Base-by-base conservation (phyloP, 805 yeast species). In the Saccharomycopsis javanensis region DNA sequence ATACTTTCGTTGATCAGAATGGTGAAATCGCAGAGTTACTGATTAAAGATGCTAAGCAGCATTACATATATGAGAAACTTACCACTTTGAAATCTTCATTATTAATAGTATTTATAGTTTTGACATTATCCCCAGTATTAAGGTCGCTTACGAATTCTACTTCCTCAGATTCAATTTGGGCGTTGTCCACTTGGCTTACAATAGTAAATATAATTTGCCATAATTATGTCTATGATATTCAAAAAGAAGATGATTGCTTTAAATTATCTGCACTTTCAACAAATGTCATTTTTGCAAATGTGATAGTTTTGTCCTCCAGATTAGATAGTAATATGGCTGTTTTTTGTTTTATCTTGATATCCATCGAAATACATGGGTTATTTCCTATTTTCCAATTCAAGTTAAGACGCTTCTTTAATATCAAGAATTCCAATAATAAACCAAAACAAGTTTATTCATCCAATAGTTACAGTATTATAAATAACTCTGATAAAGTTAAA, bases 161-260 rank as follows among this genome's bases (percentile, higher is more conserved):
- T 0, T 82, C 97, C 0, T 85, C 94, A 0, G 98, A 94, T 71
- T 88, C 97, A 15, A 89, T 94, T 59, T 92, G 98, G 97, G 90
- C 96, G 0, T 70, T 94, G 4, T 81, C 95, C 6, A 82, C 85
- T 51, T 85, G 96, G 83, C 73, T 94, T 15, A 82, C 87, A 33
- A 63, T 88, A 10, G 72, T 83, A 50, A 89, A 89, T 64, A 71
- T 90, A 2, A 65, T 83, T 27, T 75, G 83, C 63, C 83, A 85
- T 66, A 88, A 88, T 69, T 85, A 86, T 67, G 77, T 86, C 37
- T 73, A 79, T 64, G 79, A 79, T 60, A 66, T 77, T n/a, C 63
- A 57, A 15, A 60, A 62, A 31, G 55, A 54, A 51, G 57, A 42
- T 16, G 52, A 34, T 11, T 59, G 66, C 18, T 56, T 62, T 62